Evolutionary conservation across 2,329 filamentous ascomycete genomes (phyloP).

Genomic region (Aaosphaeria pasadenensis): DNA sequence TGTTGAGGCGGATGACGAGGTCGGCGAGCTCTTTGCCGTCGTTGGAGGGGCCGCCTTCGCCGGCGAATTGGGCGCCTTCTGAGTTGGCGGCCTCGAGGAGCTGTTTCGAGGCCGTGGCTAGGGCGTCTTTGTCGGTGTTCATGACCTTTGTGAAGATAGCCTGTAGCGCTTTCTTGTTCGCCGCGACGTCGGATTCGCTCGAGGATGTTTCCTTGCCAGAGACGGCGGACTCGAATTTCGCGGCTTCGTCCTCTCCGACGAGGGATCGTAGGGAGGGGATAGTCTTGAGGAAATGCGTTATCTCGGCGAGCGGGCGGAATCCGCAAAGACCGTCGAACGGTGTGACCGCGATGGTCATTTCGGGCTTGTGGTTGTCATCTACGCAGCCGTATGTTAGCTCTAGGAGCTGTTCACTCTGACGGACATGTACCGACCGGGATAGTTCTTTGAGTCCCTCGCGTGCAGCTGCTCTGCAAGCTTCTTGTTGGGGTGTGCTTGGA

Average conservation of each 20-base stretch:
- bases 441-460: constrained; percentile 83
- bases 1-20: constrained; percentile 73
- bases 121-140: constrained; percentile 66
- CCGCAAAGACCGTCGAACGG: constrained; percentile 95
- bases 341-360: constrained; percentile 98
- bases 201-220: constrained; percentile 52
- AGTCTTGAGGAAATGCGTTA: constrained; percentile 74
- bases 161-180: constrained; percentile 77
- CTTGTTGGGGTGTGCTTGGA: constrained; percentile 96
- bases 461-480: constrained; percentile 88
- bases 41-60: constrained; percentile 65
- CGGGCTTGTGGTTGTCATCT: constrained; percentile 97
- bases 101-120: constrained; percentile 63
- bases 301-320: constrained; percentile 84
- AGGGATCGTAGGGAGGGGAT: constrained; percentile 53
- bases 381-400: neutral
- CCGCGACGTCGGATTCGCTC: constrained; percentile 43
- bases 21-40: constrained; percentile 69
- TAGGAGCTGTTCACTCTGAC: neutral
- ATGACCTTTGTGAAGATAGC: constrained; percentile 76
- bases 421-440: constrained; percentile 57
- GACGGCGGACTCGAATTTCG: constrained; percentile 44
- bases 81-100: constrained; percentile 69
- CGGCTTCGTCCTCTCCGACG: constrained; percentile 47
- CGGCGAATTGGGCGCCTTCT: constrained; percentile 71